A percentile compares a stretch with the other conserved stretches of the same genome.
Conservation (phyloP, 2,329 filamentous ascomycete genomes). For the Orbilia brochopaga region DNA sequence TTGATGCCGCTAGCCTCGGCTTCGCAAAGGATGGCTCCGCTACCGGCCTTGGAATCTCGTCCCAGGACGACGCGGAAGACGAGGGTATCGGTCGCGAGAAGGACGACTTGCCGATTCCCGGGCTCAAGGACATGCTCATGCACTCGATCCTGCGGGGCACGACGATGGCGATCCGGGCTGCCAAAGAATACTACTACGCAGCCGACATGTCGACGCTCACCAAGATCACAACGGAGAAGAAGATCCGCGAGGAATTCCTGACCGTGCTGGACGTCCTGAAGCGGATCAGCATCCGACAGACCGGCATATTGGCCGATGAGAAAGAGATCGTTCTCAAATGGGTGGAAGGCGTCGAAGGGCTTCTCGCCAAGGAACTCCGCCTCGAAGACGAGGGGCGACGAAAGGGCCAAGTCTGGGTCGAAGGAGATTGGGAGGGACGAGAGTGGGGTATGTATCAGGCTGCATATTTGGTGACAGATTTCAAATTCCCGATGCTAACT, state of each 20-base stretch:
- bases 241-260: constrained; percentile 82
- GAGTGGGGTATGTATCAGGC: constrained; percentile 64
- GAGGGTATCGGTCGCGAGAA: constrained; percentile 44
- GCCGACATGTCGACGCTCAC: constrained; percentile 86
- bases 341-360: constrained; percentile 77
- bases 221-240: constrained; percentile 83
- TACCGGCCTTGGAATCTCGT: constrained; percentile 27
- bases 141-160: constrained; percentile 81
- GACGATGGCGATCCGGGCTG: constrained; percentile 92
- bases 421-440: constrained; percentile 74
- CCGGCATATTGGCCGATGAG: constrained; percentile 80
- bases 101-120: constrained; percentile 46
- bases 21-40: constrained; percentile 31
- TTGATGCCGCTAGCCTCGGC: constrained; percentile 40
- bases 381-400: constrained; percentile 74
- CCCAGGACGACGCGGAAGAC: constrained; percentile 20
- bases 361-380: constrained; percentile 77
- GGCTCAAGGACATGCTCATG: constrained; percentile 43
- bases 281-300: constrained; percentile 81
- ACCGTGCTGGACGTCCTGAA: constrained; percentile 89
- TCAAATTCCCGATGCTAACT: constrained; percentile 44
- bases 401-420: constrained; percentile 77
- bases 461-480: constrained; percentile 53
- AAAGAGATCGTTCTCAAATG: constrained; percentile 75
- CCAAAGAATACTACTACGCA: constrained; percentile 93